Evolutionary conservation across 164 flowering plant genomes (phyloP), one percentile per base, ranked within the genome.

Genomic region (Kalanchoe fedtschenkoi): DNA sequence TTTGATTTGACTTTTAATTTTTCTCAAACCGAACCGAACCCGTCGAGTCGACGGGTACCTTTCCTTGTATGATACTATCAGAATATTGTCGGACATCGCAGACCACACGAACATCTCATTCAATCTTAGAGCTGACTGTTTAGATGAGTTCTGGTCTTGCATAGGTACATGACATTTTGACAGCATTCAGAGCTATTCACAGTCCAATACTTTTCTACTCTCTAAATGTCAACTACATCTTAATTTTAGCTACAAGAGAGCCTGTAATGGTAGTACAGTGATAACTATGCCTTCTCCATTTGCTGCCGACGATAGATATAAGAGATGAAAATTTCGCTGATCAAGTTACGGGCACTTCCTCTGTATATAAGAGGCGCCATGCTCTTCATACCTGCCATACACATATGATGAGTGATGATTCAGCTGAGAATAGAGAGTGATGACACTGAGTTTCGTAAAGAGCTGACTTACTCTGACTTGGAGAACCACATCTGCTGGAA

Each of bases 401-500:
- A 57, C 2, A 26, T 2, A 24, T 26, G 43, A 33, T 21, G 26
- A 43, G 15, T 37, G 13, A 54, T 17, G 7, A 14, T 9, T 42
- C 16, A 30, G 44, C 9, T 19, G 30, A 56, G 29, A 28, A 17
- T 6, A 56, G 2, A 24, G n/a, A 38, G 34, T 21, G 42, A 33
- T 0, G 2, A 46, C 34, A 8, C 15, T 19, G 11, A 65, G 33
- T 19, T 37, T 11, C 1, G 11, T 30, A 38, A 26, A 63, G 74
- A n/a, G n/a, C n/a, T n/a, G n/a, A n/a, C 96, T 80, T 74, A 91
- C 96, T 91, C 96, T 2, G 96, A 71, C 69, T 88, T 91, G 53
- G 97, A 91, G 77, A 91, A 85, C 97, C 97, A 91, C 97, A 91
- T 85, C 65, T 91, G 97, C 80, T 91, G 97, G 69, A 91, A 88